Evolutionary conservation across 306 rosid genomes (phyloP).

Genomic region (Vicia villosa): DNA sequence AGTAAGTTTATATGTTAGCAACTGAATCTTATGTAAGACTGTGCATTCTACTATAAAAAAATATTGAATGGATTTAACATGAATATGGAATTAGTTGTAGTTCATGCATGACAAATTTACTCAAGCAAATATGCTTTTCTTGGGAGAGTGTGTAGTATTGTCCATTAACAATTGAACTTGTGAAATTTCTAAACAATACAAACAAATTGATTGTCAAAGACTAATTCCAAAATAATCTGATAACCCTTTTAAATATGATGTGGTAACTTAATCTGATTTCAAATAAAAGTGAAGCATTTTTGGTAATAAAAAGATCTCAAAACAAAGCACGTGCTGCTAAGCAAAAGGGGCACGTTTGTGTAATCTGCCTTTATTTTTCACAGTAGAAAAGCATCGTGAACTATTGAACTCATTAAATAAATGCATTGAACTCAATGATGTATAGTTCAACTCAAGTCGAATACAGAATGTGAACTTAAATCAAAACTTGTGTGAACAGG

Average conservation of each 20-base stretch:
- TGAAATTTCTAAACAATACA: too few relatives aligned
- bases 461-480: background rate
- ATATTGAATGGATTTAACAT: background rate
- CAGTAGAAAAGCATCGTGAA: too few relatives aligned
- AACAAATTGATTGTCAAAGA: background rate
- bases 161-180: background rate
- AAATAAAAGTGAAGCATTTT: background rate
- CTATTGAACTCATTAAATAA: background rate
- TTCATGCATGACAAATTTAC: background rate
- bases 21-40: background rate
- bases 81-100: slow-evolving; percentile 8
- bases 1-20: background rate
- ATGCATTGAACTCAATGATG: background rate
- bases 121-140: background rate
- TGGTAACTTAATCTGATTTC: background rate
- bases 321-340: too few relatives aligned
- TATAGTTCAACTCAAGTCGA: background rate
- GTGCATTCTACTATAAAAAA: background rate
- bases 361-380: too few relatives aligned
- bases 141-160: background rate
- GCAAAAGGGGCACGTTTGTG: too few relatives aligned
- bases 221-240: background rate
- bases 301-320: too few relatives aligned
- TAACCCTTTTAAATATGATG: background rate
- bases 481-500: background rate